phyloP scores from a whole-genome alignment of 2,329 filamentous ascomycete species.

The Neonectria coccinea region DNA sequence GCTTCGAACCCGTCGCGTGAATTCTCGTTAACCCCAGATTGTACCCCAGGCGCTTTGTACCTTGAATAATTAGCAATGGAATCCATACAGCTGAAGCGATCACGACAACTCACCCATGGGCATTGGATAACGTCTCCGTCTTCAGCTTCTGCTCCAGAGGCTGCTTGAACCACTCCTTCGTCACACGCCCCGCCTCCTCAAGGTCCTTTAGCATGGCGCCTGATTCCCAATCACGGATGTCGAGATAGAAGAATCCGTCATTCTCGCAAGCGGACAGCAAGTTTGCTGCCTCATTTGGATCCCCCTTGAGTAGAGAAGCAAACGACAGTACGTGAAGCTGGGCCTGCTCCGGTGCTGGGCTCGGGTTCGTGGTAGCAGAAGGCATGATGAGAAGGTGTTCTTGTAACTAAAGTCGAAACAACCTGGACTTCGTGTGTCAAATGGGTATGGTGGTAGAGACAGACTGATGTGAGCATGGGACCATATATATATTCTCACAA shows the following conservation, averaged over 20 bases:
- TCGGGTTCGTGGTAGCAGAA: neutral
- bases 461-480: neutral
- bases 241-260: constrained; percentile 27
- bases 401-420: neutral
- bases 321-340: neutral
- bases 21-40: neutral
- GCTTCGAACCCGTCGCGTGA: neutral
- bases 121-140: constrained; percentile 7
- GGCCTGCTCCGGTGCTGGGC: neutral
- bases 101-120: constrained; percentile 9
- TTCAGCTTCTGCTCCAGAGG: constrained; percentile 14
- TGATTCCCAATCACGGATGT: constrained; percentile 21
- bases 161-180: constrained; percentile 17
- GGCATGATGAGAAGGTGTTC: neutral
- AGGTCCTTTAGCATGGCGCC: constrained; percentile 16
- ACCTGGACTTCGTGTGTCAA: neutral
- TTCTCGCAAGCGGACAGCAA: constrained; percentile 13
- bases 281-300: neutral
- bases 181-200: constrained; percentile 10
- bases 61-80: neutral
- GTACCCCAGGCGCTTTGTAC: neutral
- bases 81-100: neutral
- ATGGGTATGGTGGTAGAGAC: neutral
- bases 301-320: neutral
- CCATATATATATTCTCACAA: neutral